Evolutionary conservation across 2,329 filamentous ascomycete genomes (phyloP), one percentile per base, ranked within the genome.

Genomic region (Ambrosiella beaveri): DNA sequence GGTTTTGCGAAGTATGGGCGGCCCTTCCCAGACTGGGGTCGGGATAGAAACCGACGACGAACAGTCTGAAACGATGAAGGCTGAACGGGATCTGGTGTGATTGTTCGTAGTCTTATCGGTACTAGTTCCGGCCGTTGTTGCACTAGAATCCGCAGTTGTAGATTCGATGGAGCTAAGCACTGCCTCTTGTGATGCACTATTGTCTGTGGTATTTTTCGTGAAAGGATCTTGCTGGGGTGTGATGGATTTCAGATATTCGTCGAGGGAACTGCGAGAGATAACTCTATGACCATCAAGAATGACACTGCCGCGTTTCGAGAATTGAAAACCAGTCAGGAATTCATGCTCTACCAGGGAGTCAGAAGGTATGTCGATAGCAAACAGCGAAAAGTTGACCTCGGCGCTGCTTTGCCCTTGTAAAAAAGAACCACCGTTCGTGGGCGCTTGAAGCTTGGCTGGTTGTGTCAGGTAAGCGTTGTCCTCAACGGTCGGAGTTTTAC

Each of bases 281-380:
- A 60, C 59, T 36, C 59, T 47, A 52, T 44, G 51, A 7, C 56
- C 59, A 35, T 56, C 59, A 47, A 60, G 59, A 15, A 84, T 79
- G 64, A 84, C 71, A 68, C 80, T 83, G 63, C 80, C 80, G 63
- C 80, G 74, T 62, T 81, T 80, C 59, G 80, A 82, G 65, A 84
- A 84, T 63, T 74, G 74, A 63, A 84, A 68, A 58, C 73, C 71
- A 62, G 70, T 73, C 65, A 83, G 67, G 65, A 79, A 77, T 64
- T 75, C 77, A 70, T 81, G 76, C 62, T 80, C 79, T 62, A 81
- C 69, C 58, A 82, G 70, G 64, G 68, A 72, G 59, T 77, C 76
- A 57, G 74, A 75, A 49, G 79, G 79, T 64, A 83, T 81, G 59
- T 69, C 66, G 54, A 80, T 75, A 65, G 72, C 75, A 65, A 83